phyloP scores from a whole-genome alignment of 805 yeast genomes.

The Ogataea angusta region DNA sequence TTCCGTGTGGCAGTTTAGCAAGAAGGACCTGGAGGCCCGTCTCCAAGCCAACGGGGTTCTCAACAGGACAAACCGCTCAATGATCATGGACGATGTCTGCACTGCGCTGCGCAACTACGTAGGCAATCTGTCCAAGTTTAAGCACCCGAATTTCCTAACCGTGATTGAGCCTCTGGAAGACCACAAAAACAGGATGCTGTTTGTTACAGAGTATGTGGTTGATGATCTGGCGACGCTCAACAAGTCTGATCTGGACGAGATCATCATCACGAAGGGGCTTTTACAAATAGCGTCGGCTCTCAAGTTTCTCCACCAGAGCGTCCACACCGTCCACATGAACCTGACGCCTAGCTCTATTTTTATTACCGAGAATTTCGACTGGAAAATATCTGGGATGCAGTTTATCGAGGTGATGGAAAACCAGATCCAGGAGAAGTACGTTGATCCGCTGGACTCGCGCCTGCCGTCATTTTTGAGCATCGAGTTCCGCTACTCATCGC shows the following conservation, averaged over 20 bases:
- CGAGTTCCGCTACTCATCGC: constrained; percentile 75
- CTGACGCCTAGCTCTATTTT: constrained; percentile 74
- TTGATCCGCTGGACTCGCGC: constrained; percentile 72
- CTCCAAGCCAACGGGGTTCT: constrained; percentile 49
- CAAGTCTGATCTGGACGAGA: constrained; percentile 58
- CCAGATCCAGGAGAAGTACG: constrained; percentile 51
- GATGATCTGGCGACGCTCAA: constrained; percentile 30
- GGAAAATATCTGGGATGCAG: constrained; percentile 84
- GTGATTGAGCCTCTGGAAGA: constrained; percentile 89
- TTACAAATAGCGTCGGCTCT: constrained; percentile 74
- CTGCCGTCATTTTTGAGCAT: constrained; percentile 70
- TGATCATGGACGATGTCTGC: constrained; percentile 57
- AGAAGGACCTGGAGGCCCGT: constrained; percentile 62
- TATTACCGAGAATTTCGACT: constrained; percentile 82
- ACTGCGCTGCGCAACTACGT: constrained; percentile 67
- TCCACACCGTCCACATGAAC: constrained; percentile 72
- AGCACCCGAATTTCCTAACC: constrained; percentile 85
- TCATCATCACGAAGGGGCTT: constrained; percentile 73
- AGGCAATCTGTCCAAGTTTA: constrained; percentile 67
- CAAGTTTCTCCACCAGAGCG: constrained; percentile 76
- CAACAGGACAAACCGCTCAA: constrained; percentile 45
- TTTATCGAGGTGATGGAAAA: constrained; percentile 45
- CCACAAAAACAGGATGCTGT: constrained; percentile 68
- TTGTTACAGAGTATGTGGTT: constrained; percentile 79
- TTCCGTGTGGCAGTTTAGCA: constrained; percentile 85